Conservation (phyloP, 2,329 filamentous ascomycete genomes). For the Fusarium floridanum region DNA sequence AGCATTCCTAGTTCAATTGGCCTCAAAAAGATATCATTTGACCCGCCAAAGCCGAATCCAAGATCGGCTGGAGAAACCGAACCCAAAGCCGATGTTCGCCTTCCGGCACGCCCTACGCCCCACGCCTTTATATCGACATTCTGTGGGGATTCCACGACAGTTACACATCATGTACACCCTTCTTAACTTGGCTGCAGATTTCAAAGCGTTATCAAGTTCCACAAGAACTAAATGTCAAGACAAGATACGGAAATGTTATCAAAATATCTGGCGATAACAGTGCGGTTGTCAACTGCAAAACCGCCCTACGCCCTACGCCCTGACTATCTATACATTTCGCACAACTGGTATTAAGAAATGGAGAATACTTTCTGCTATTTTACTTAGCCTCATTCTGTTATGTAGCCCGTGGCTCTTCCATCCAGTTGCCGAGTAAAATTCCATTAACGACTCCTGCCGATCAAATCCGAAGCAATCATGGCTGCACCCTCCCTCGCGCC, state of each 20-base stretch:
- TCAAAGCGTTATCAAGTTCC: not conserved
- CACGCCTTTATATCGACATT: not conserved
- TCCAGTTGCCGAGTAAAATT: not conserved
- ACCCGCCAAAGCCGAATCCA: not conserved
- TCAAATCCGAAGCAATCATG: not conserved
- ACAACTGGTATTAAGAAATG: not conserved
- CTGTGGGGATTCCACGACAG: not conserved
- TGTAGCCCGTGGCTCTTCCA: not conserved
- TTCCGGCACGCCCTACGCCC: not conserved
- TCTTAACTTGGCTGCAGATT: not conserved
- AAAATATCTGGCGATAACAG: not conserved
- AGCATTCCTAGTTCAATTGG: not conserved
- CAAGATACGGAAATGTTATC: not conserved
- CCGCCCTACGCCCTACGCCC: not conserved
- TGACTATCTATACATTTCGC: not conserved
- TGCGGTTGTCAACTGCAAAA: not conserved
- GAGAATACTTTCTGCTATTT: not conserved
- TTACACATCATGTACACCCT: not conserved
- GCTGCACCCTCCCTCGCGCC: not conserved
- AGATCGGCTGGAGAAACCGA: not conserved
- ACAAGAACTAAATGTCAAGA: not conserved
- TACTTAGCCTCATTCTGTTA: not conserved
- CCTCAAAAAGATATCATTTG: accelerated
- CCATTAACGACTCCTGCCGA: not conserved
- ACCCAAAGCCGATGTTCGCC: not conserved